Evolutionary conservation across 495 filamentous ascomycete genomes (phyloP), one percentile per base, ranked within the genome.

Genomic region (Podospora fimiseda): DNA sequence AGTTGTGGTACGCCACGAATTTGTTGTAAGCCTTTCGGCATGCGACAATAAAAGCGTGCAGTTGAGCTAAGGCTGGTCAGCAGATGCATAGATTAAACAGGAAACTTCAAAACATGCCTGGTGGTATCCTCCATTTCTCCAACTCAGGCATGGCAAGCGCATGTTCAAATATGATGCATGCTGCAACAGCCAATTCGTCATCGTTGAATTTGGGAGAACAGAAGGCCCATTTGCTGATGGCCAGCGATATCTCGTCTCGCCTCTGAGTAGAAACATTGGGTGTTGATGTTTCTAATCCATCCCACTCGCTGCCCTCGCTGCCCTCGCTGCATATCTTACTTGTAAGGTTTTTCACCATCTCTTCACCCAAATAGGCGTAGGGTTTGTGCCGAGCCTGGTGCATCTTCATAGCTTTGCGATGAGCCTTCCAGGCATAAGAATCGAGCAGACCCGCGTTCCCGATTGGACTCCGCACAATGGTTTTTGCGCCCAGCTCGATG

Each of bases 1-100:
- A 98, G 66, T 98, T 98, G 71, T 98, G 93, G 62, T 97, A 98
- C n/a, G 92, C 87, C 36, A 98, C 89, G 66, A 95, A 95, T 45
- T 80, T 82, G 63, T 96, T 96, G 71, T 98, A 97, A 14, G 94
- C 86, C 43, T 82, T 81, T 46, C 89, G 84, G 63, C 89, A 87
- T 57, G 91, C 89, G 41, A 91, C 73, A 41, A 95, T 73, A 67
- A 96, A 96, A 39, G 78, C 79, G 56, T 81, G 84, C 16, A 96
- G 71, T 66, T 89, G 82, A 53, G 77, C 77, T 81, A 23, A 50
- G 7, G 55, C 38, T 47, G 56, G 40, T 33, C 46, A 23, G 67
- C 71, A 55, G 68, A 60, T 66, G 61, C 47, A 43, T 44, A 47
- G 45, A 38, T 51, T 49, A 43, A 53, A 45, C 13, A 36, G 24